Evolutionary conservation across 176 grass and related monocot genomes (phyloP).

Genomic region (Carex pumila): DNA sequence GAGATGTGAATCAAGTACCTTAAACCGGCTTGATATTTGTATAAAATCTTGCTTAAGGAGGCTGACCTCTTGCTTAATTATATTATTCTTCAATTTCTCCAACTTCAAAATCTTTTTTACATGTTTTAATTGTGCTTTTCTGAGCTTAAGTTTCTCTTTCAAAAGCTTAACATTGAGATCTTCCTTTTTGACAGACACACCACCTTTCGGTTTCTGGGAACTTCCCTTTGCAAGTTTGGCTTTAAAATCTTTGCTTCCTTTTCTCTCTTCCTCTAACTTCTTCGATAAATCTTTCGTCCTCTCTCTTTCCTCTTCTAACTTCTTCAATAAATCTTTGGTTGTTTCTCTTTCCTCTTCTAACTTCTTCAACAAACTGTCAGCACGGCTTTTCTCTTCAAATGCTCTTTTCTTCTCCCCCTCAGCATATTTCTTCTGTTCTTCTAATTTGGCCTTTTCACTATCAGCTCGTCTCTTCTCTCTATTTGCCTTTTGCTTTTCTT

Average conservation of each 20-base stretch:
- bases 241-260: constrained; percentile 30
- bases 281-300: constrained; percentile 32
- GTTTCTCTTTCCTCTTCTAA: constrained; percentile 58
- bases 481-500: constrained; percentile 56
- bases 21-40: constrained; percentile 53
- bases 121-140: constrained; percentile 71
- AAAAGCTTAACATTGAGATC: constrained; percentile 50
- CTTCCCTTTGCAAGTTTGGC: constrained; percentile 27
- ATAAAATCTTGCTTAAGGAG: constrained; percentile 60
- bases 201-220: constrained; percentile 8
- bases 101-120: constrained; percentile 53
- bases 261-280: constrained; percentile 60
- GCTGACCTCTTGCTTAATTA: constrained; percentile 59
- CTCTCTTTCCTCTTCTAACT: constrained; percentile 60
- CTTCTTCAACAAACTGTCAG: constrained; percentile 46
- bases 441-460: constrained; percentile 41
- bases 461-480: constrained; percentile 65
- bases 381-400: constrained; percentile 36
- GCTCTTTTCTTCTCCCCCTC: constrained; percentile 53
- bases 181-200: constrained; percentile 9
- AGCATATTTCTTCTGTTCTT: constrained; percentile 47
- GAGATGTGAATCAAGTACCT: constrained; percentile 63
- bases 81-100: constrained; percentile 49
- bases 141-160: constrained; percentile 89
- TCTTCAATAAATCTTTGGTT: constrained; percentile 30